Percentiles rank a stretch among this genome's conserved stretches.
These are phyloP conservation scores for Crithidia thermophila DNA, from an alignment of 208 protist species.

Conservation along the genomic window DNA sequence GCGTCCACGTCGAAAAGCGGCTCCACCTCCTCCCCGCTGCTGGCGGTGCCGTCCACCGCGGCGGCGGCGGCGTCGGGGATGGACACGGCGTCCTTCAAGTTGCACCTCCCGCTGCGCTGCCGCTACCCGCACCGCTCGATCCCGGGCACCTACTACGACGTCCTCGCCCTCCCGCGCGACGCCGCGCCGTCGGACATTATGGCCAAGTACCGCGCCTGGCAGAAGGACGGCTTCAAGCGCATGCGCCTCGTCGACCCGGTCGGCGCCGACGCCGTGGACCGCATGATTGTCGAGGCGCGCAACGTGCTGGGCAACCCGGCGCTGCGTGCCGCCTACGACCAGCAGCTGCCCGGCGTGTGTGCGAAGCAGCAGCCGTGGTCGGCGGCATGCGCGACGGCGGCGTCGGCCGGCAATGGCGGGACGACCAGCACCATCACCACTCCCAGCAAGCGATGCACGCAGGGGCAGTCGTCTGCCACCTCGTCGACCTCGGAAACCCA, in stretches of 20 bases:
- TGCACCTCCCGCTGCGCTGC: constrained; percentile 76
- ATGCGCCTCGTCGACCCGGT: constrained; percentile 53
- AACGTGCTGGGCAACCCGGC: constrained; percentile 74
- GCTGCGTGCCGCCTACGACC: constrained; percentile 75
- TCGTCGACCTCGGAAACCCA: constrained; percentile 27
- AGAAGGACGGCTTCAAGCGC: constrained; percentile 61
- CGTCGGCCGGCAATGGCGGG: not conserved
- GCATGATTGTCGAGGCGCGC: constrained; percentile 79
- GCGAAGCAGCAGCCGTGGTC: constrained; percentile 33
- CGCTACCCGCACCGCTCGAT: constrained; percentile 74
- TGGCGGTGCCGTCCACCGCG: not conserved
- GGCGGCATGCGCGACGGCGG: constrained; percentile 2
- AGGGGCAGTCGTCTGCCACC: constrained; percentile 39
- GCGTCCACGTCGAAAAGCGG: constrained; percentile 9
- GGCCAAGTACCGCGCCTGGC: constrained; percentile 65
- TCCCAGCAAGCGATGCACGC: constrained; percentile 36
- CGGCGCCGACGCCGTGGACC: constrained; percentile 63
- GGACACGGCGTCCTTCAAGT: constrained; percentile 38
- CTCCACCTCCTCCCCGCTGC: constrained; percentile 7
- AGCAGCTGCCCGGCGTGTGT: constrained; percentile 27
- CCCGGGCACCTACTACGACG: constrained; percentile 86
- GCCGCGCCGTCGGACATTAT: constrained; percentile 58
- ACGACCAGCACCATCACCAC: constrained; percentile 29
- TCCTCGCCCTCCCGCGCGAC: constrained; percentile 55
- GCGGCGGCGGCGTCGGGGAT: not conserved